Conservation (phyloP, 148 eudicot genomes). For the Arctostaphylos glauca region DNA sequence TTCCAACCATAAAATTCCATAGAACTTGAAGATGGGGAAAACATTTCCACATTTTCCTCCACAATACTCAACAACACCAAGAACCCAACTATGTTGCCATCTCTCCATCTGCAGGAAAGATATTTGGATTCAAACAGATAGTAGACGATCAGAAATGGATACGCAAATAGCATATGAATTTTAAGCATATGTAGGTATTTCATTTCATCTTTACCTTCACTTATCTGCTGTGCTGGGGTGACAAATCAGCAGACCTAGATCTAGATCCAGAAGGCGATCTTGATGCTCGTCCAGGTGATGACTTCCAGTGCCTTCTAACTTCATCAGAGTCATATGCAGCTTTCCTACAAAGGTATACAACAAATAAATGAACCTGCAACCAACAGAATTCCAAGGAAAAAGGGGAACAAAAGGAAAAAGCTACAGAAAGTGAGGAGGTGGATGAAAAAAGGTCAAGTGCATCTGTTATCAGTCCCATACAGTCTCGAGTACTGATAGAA, state of each 20-base stretch:
- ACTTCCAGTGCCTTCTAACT: conserved; percentile 29
- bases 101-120: conserved; percentile 12
- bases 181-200: neutral
- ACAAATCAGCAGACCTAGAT: conserved; percentile 60
- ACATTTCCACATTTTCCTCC: neutral
- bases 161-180: conserved; percentile 1
- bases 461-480: neutral
- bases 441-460: neutral
- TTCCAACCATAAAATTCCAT: neutral
- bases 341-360: conserved; percentile 34
- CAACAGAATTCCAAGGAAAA: neutral
- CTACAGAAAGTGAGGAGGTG: neutral
- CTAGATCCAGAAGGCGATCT: conserved; percentile 71
- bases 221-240: conserved; percentile 42
- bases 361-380: neutral
- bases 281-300: conserved; percentile 43
- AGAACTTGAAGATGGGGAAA: too few species aligned
- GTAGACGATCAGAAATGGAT: neutral
- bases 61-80: neutral
- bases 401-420: neutral
- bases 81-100: neutral
- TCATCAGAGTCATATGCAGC: conserved; percentile 38
- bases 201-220: conserved; percentile 18
- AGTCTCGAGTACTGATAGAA: neutral
- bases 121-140: neutral